phyloP scores from a whole-genome alignment of 2,329 filamentous ascomycete species.

The Penicillium sp. region DNA sequence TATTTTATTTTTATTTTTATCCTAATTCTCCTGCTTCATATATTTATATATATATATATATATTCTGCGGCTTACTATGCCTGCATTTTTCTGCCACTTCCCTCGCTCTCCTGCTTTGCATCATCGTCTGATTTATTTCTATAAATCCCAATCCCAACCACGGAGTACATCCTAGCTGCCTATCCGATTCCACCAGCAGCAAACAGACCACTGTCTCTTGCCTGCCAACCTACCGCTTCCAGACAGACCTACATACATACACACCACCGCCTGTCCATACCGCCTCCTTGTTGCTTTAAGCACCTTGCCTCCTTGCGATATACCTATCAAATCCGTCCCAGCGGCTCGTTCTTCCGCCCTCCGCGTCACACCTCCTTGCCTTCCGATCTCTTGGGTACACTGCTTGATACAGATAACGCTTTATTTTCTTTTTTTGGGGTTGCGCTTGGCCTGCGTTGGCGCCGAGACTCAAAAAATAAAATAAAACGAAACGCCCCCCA shows the following conservation, averaged over 20 bases:
- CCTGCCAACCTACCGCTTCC: not conserved
- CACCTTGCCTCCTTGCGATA: slow-evolving; percentile 10
- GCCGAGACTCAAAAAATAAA: not conserved
- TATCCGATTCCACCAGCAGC: not conserved
- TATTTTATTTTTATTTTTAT: not conserved
- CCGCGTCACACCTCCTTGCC: slow-evolving; percentile 13
- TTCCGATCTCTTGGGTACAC: not conserved
- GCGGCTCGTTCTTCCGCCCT: slow-evolving; percentile 5
- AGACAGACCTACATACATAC: not conserved
- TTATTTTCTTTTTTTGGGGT: slow-evolving; percentile 7
- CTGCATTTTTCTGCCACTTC: not conserved
- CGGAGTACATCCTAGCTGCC: not conserved
- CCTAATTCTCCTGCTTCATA: not conserved
- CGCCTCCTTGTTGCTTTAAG: not conserved
- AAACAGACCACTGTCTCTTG: not conserved
- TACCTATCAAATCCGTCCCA: slow-evolving; percentile 8
- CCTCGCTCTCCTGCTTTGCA: not conserved
- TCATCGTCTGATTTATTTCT: not conserved
- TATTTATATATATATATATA: not conserved
- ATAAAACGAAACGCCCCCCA: not conserved
- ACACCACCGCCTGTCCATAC: not conserved
- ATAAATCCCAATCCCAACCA: not conserved
- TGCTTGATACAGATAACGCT: not conserved
- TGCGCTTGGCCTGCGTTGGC: not conserved
- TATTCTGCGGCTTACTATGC: not conserved